Evolutionary conservation across 2,329 filamentous ascomycete species (phyloP).

Genomic region (Aspergillus transmontanensis): DNA sequence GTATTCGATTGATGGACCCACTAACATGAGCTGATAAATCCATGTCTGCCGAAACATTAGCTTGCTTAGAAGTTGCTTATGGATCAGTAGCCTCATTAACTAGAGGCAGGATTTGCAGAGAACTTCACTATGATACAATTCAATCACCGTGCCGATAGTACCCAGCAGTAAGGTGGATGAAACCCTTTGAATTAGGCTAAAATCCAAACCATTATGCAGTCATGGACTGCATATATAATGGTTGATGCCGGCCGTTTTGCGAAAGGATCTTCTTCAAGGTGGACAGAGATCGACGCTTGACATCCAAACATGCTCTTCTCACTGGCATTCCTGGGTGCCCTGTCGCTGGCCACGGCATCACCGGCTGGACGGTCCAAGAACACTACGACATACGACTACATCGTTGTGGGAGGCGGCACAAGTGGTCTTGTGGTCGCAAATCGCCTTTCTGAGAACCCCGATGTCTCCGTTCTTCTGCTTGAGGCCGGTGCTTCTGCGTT

Average conservation of each 20-base stretch:
- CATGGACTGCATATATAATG: not conserved
- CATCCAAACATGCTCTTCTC: constrained; percentile 1
- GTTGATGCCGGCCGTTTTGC: not conserved
- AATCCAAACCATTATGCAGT: not conserved
- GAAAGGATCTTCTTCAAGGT: not conserved
- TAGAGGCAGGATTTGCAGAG: not conserved
- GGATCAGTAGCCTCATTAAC: not conserved
- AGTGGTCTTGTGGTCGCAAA: constrained; percentile 40
- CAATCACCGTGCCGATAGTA: not conserved
- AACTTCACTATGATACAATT: not conserved
- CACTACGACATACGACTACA: constrained; percentile 31
- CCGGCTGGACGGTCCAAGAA: not conserved
- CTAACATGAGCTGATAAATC: not conserved
- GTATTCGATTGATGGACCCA: not conserved
- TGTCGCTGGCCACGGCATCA: constrained; percentile 13
- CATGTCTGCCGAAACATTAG: not conserved
- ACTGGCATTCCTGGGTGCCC: constrained; percentile 16
- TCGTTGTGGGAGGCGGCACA: constrained; percentile 41
- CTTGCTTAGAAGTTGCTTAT: constrained; percentile 1
- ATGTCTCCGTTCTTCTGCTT: constrained; percentile 33
- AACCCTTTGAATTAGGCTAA: not conserved
- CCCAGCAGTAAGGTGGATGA: not conserved
- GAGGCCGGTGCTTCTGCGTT: constrained; percentile 35
- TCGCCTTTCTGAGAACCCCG: constrained; percentile 35
- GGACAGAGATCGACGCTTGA: not conserved